Percentiles rank a stretch among this genome's conserved stretches.
phyloP scores from a whole-genome alignment of 129 eudicot genomes.

The Sambucus nigra region DNA sequence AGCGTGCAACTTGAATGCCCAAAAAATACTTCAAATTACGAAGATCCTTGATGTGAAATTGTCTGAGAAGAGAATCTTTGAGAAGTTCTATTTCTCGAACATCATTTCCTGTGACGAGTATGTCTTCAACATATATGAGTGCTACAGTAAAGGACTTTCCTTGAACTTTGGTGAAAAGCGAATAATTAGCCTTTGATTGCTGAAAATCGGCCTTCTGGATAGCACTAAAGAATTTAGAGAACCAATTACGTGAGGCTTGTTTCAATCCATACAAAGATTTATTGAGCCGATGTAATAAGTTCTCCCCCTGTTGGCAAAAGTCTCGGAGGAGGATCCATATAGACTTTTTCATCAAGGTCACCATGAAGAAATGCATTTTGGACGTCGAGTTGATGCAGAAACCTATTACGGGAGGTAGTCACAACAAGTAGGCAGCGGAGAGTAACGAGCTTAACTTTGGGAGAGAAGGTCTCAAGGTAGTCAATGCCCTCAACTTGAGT shows the following conservation, averaged over 20 bases:
- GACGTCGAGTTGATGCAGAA: constrained; percentile 1
- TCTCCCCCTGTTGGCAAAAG: neutral
- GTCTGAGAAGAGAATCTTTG: neutral
- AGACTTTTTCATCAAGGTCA: neutral
- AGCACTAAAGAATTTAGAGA: neutral
- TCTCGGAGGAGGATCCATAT: constrained; percentile 3
- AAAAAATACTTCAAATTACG: too few relatives aligned
- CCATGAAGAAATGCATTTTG: constrained; percentile 15
- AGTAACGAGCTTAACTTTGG: neutral
- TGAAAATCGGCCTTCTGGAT: neutral
- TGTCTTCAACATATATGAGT: constrained; percentile 9
- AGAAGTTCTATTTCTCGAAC: neutral
- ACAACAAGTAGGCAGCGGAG: neutral
- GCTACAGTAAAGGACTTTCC: neutral
- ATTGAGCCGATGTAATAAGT: neutral
- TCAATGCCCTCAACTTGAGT: neutral
- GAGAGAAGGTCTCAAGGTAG: constrained; percentile 1
- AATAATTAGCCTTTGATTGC: constrained; percentile 8
- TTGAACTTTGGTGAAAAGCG: neutral
- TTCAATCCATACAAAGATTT: constrained; percentile 6
- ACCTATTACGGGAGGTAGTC: neutral
- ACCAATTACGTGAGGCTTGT: constrained; percentile 5
- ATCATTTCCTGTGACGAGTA: neutral
- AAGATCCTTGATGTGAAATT: neutral
- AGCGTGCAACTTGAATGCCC: neutral